A percentile compares a stretch with the other conserved stretches of the same genome.
These are phyloP conservation scores for Oryza meridionalis DNA, from an alignment of 176 grass and related monocot species.

Conservation along the genomic window DNA sequence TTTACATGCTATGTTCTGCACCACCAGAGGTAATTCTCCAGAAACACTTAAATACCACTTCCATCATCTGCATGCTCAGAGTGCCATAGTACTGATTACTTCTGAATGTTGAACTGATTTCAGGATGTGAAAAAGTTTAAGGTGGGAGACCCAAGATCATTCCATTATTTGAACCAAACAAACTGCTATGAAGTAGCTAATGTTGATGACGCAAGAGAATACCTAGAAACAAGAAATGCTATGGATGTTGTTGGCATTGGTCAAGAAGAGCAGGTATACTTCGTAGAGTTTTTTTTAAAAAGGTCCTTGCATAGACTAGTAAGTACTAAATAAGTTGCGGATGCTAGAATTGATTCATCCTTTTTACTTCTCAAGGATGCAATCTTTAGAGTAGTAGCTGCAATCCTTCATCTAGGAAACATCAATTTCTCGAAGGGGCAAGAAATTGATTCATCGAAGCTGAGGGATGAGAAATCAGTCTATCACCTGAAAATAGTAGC, in stretches of 20 bases:
- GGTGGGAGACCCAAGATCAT: conserved; percentile 72
- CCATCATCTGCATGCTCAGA: not conserved
- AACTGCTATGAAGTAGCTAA: conserved; percentile 84
- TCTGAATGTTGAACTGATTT: conserved; percentile 32
- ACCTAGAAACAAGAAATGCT: conserved; percentile 87
- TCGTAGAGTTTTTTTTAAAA: not conserved
- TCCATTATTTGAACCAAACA: conserved; percentile 95
- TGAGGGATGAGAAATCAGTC: conserved; percentile 77
- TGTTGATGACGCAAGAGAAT: conserved; percentile 91
- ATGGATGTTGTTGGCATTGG: conserved; percentile 95
- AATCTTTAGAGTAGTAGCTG: conserved; percentile 86
- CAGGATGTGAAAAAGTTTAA: conserved; percentile 93
- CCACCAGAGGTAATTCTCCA: conserved; percentile 83
- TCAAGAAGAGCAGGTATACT: conserved; percentile 85
- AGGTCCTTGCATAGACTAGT: not conserved
- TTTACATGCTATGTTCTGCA: conserved; percentile 92
- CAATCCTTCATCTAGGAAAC: conserved; percentile 93
- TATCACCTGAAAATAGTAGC: conserved; percentile 82
- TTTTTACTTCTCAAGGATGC: conserved; percentile 73
- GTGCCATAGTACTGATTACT: conserved; percentile 3
- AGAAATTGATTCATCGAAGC: conserved; percentile 79
- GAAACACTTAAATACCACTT: not conserved
- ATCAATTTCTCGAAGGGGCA: conserved; percentile 83
- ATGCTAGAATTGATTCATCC: conserved; percentile 28
- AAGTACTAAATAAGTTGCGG: not conserved